Percentiles rank a stretch among this genome's conserved stretches.
phyloP scores from a whole-genome alignment of 2,329 filamentous ascomycete species.

The Alternaria hordeiaustralica region DNA sequence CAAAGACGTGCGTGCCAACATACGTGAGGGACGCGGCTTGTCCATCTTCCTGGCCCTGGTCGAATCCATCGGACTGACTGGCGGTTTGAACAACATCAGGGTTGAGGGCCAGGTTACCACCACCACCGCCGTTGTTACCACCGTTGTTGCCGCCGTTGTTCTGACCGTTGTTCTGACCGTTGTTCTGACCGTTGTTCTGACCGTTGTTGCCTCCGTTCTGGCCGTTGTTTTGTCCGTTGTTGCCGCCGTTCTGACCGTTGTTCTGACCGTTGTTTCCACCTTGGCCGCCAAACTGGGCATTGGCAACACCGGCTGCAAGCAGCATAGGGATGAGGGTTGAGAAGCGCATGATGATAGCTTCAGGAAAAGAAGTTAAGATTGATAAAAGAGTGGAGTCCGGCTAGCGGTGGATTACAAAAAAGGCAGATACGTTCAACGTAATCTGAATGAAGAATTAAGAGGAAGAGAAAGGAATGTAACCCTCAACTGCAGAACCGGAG shows the following conservation, averaged over 20 bases:
- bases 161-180: constrained; percentile 17
- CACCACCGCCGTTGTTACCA: constrained; percentile 12
- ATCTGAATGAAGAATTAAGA: constrained; percentile 46
- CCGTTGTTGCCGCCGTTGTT: constrained; percentile 2
- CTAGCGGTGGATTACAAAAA: constrained; percentile 49
- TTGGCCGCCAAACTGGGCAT: constrained; percentile 38
- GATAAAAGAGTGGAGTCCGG: constrained; percentile 45
- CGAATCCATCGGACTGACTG: constrained; percentile 51
- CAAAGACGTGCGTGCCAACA: constrained; percentile 11
- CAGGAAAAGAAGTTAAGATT: constrained; percentile 24
- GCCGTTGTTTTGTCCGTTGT: constrained; percentile 9
- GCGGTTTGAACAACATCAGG: constrained; percentile 53
- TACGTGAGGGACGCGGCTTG: constrained; percentile 57
- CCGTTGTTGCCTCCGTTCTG: constrained; percentile 27
- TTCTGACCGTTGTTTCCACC: constrained; percentile 18
- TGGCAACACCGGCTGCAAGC: constrained; percentile 44
- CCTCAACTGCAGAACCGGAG: constrained; percentile 42
- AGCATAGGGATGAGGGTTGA: constrained; percentile 42
- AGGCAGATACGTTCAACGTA: constrained; percentile 52
- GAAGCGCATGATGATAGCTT: constrained; percentile 43
- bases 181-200: constrained; percentile 17
- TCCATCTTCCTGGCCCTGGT: constrained; percentile 46
- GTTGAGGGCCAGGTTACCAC: constrained; percentile 40
- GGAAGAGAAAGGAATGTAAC: constrained; percentile 51
- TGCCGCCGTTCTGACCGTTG: constrained; percentile 17